Conservation (phyloP, 495 filamentous ascomycete species). For the Parathielavia appendiculata region DNA sequence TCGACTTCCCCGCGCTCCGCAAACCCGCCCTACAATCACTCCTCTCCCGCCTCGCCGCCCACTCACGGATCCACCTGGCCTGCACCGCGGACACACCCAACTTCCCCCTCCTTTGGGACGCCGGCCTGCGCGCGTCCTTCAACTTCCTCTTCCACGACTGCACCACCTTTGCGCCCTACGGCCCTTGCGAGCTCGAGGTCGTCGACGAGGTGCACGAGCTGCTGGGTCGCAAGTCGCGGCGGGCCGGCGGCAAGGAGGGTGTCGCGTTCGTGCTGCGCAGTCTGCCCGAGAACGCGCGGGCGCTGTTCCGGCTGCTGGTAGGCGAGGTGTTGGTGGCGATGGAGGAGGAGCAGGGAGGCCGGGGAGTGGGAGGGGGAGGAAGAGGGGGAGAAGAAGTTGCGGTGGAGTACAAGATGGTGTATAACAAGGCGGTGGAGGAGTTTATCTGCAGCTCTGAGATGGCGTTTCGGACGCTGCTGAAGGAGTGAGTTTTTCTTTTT, state of each 20-base stretch:
- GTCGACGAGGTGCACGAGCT: conserved; percentile 84
- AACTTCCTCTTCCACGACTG: conserved; percentile 89
- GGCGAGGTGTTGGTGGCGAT: conserved; percentile 74
- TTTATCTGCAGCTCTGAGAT: conserved; percentile 96
- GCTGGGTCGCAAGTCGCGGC: conserved; percentile 74
- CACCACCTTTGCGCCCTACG: conserved; percentile 78
- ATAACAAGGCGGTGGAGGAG: conserved; percentile 92
- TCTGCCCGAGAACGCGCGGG: conserved; percentile 86
- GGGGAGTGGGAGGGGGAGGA: conserved; percentile 8
- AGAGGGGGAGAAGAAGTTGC: conserved; percentile 49
- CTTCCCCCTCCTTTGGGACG: conserved; percentile 87
- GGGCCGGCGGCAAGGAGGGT: conserved; percentile 84
- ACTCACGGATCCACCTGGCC: conserved; percentile 67
- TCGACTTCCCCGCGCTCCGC: conserved; percentile 75
- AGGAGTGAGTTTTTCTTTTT: conserved; percentile 58
- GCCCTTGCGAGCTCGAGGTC: conserved; percentile 63
- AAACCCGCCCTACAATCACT: conserved; percentile 62
- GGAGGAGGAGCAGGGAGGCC: conserved; percentile 50
- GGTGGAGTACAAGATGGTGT: conserved; percentile 84
- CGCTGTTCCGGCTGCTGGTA: conserved; percentile 75
- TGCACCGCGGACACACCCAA: conserved; percentile 82
- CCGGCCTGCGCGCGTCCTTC: conserved; percentile 66
- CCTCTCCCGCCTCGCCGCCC: conserved; percentile 69
- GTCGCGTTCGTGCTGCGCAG: conserved; percentile 85
- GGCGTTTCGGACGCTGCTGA: conserved; percentile 86